Evolutionary conservation across 108 stramenopile genomes (phyloP), one percentile per base, ranked within the genome.

Genomic region (Pinguiococcus pyrenoidosus): DNA sequence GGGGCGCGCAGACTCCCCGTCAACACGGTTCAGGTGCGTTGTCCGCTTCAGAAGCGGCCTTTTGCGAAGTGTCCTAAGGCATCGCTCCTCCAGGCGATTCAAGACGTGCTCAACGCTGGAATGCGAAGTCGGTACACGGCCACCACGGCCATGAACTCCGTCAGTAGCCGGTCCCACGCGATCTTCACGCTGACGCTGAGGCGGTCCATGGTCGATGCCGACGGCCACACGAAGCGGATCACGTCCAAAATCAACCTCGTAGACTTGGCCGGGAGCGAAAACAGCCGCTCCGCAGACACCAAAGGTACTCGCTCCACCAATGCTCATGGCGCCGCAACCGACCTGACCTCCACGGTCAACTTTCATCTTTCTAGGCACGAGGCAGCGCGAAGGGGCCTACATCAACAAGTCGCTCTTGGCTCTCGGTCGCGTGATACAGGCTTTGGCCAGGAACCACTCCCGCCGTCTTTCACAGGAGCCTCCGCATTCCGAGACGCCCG

Each of bases 251-350:
- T 89, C 4, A 83, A 75, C 20, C 61, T 85, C 20, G 85, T 85
- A 3, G 93, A 96, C 49, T 59, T 96, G 23, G 93, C 92, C 12
- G 92, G 92, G 10, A 74, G 74, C 18, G 92, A 95, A 64, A 56
- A 88, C 8, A n/a, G n/a, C n/a, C n/a, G n/a, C n/a, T n/a, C n/a
- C n/a, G n/a, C n/a, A n/a, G n/a, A n/a, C n/a, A n/a, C n/a, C n/a
- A n/a, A n/a, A n/a, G n/a, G n/a, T n/a, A n/a, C n/a, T n/a, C n/a
- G n/a, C n/a, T n/a, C n/a, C n/a, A n/a, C n/a, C n/a, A n/a, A n/a
- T n/a, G n/a, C n/a, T n/a, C n/a, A n/a, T n/a, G n/a, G n/a, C n/a
- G n/a, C n/a, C n/a, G n/a, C n/a, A n/a, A n/a, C n/a, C n/a, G n/a
- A n/a, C n/a, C n/a, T n/a, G n/a, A n/a, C n/a, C n/a, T n/a, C n/a